Evolutionary conservation across 2,329 filamentous ascomycete species (phyloP).

Genomic region (Cytospora paraplurivora): DNA sequence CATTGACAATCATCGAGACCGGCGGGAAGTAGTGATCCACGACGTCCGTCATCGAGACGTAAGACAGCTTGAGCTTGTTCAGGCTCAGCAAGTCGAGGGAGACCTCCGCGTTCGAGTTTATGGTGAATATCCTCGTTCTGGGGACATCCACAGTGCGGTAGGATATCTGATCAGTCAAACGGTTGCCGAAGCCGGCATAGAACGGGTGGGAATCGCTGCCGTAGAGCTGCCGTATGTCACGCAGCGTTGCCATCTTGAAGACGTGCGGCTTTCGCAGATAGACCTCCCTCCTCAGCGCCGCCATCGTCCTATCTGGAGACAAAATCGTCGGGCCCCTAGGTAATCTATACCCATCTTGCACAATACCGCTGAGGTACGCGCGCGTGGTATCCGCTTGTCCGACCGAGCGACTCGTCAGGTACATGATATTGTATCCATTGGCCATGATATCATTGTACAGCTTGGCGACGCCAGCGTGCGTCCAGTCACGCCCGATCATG

Average conservation of each 20-base stretch:
- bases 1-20: conserved; percentile 81
- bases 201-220: conserved; percentile 78
- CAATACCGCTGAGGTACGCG: conserved; percentile 84
- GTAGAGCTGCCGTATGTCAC: conserved; percentile 91
- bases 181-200: conserved; percentile 95
- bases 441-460: conserved; percentile 92
- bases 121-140: conserved; percentile 92
- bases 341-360: conserved; percentile 82
- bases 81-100: conserved; percentile 85
- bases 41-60: conserved; percentile 95
- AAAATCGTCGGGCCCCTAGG: conserved; percentile 93
- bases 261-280: conserved; percentile 96
- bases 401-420: conserved; percentile 90
- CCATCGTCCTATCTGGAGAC: conserved; percentile 92
- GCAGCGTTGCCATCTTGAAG: conserved; percentile 98
- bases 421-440: conserved; percentile 99
- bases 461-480: conserved; percentile 93
- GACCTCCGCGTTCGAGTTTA: conserved; percentile 97
- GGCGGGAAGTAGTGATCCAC: conserved; percentile 98
- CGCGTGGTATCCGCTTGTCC: conserved; percentile 91
- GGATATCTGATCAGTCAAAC: conserved; percentile 91
- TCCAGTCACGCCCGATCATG: conserved; percentile 98
- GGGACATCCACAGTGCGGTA: conserved; percentile 97
- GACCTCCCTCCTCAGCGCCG: conserved; percentile 85
- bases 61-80: conserved; percentile 95